These are phyloP conservation scores for Oryza officinalis DNA, from an alignment of 176 grass and related monocot species.

Conservation along the genomic window DNA sequence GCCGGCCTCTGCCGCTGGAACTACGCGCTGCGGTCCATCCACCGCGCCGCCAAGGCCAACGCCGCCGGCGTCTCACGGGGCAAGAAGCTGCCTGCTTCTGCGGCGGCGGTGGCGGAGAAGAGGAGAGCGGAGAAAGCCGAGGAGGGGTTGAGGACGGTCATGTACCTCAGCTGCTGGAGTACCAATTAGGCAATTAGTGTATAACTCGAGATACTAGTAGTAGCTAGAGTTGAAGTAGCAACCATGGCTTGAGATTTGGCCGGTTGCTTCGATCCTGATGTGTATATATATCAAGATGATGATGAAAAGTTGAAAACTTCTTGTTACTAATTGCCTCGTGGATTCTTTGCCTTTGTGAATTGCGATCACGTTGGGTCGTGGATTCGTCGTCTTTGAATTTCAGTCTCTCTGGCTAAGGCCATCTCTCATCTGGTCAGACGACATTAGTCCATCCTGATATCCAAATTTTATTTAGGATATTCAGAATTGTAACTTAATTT, in stretches of 20 bases:
- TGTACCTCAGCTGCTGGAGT: slow-evolving; percentile 74
- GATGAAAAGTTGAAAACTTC: background rate
- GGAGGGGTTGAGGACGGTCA: slow-evolving; percentile 59
- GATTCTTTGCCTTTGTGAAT: background rate
- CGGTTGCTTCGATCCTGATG: background rate
- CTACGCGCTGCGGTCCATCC: slow-evolving; percentile 48
- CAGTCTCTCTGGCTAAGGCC: background rate
- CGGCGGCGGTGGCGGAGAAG: slow-evolving; percentile 8
- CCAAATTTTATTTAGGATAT: background rate
- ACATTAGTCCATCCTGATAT: background rate
- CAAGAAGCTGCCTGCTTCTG: background rate
- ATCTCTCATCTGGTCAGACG: background rate
- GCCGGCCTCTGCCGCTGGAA: slow-evolving; percentile 69
- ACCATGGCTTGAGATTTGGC: too few relatives aligned
- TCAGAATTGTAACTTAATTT: background rate
- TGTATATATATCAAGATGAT: slow-evolving; percentile 1
- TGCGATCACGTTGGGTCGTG: background rate
- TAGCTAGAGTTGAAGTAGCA: background rate
- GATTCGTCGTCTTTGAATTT: background rate
- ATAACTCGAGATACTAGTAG: too few relatives aligned
- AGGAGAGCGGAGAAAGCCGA: slow-evolving; percentile 38
- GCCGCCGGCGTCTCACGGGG: slow-evolving; percentile 14
- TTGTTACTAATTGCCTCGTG: too few relatives aligned
- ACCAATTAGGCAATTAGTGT: slow-evolving; percentile 48
- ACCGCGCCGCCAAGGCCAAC: slow-evolving; percentile 40